phyloP scores from a whole-genome alignment of 1,284 basidiomycete genomes.

The Mycena sp. region DNA sequence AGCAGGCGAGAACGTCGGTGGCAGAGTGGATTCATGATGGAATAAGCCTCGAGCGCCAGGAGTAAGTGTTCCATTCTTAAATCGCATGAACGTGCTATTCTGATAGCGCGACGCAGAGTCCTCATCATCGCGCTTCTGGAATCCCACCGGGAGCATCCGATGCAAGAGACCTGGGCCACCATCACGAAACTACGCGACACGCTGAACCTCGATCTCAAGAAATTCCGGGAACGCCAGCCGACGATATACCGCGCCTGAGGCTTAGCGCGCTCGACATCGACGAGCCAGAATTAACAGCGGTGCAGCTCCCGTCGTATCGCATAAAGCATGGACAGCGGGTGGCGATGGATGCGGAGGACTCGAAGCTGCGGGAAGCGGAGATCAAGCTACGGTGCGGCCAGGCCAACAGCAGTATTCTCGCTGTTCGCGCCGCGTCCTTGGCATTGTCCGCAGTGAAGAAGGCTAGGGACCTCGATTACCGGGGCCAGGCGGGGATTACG shows the following conservation, averaged over 20 bases:
- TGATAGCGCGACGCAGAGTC: background rate
- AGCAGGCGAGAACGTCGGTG: background rate
- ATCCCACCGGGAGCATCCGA: background rate
- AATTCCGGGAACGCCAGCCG: constrained; percentile 1
- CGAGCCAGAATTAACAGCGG: constrained; percentile 16
- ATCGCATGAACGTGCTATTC: too few relatives aligned
- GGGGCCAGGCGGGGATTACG: constrained; percentile 17
- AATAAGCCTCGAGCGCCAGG: constrained; percentile 8
- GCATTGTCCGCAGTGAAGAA: constrained; percentile 12
- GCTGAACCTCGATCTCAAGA: background rate
- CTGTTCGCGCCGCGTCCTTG: background rate
- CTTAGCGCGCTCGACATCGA: constrained; percentile 13
- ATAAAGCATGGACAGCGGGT: background rate
- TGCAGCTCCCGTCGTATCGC: constrained; percentile 16
- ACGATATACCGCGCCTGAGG: background rate
- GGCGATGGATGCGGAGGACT: background rate
- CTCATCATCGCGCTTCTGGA: background rate
- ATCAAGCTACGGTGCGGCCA: constrained; percentile 4
- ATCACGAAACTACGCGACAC: constrained; percentile 5
- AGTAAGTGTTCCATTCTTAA: constrained; percentile 3
- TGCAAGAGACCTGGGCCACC: constrained; percentile 3
- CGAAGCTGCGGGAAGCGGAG: background rate
- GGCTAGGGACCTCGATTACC: constrained; percentile 11
- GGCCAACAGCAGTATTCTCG: constrained; percentile 6
- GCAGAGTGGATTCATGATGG: constrained; percentile 17